Conservation (phyloP, 805 yeast species). For the Candida suzukii region DNA sequence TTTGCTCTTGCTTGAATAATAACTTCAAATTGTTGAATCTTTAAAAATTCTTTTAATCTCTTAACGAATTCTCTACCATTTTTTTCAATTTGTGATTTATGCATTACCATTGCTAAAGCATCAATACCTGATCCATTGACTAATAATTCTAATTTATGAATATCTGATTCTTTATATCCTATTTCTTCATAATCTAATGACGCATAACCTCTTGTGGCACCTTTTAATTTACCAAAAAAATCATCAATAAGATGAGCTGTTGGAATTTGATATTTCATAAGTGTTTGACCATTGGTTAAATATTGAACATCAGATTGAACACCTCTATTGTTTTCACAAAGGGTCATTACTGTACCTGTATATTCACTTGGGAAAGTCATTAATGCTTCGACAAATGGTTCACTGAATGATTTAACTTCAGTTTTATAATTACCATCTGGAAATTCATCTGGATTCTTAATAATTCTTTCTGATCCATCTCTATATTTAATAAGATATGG, state of each 20-base stretch:
- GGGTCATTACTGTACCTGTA: slow-evolving; percentile 76
- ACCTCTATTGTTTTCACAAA: slow-evolving; percentile 83
- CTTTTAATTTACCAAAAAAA: slow-evolving; percentile 88
- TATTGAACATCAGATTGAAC: slow-evolving; percentile 73
- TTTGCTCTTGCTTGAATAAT: slow-evolving; percentile 86
- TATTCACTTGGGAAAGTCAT: slow-evolving; percentile 91
- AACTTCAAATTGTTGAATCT: slow-evolving; percentile 85
- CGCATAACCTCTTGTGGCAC: slow-evolving; percentile 87
- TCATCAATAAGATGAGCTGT: slow-evolving; percentile 89
- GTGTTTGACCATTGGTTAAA: slow-evolving; percentile 71
- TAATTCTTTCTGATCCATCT: slow-evolving; percentile 55
- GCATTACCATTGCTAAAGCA: slow-evolving; percentile 89
- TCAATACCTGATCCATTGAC: slow-evolving; percentile 88
- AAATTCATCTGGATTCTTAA: slow-evolving; percentile 90
- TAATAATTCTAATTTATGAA: slow-evolving; percentile 80
- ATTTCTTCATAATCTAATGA: slow-evolving; percentile 92
- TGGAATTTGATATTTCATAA: slow-evolving; percentile 75
- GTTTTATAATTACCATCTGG: slow-evolving; percentile 49
- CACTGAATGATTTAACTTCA: slow-evolving; percentile 49
- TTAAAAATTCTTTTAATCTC: slow-evolving; percentile 70
- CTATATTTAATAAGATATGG: slow-evolving; percentile 74
- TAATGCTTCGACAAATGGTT: slow-evolving; percentile 85
- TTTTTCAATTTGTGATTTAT: slow-evolving; percentile 63
- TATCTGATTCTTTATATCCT: slow-evolving; percentile 74
- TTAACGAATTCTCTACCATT: slow-evolving; percentile 79